Evolutionary conservation across 768 basidiomycete species (phyloP), one percentile per base, ranked within the genome.

Genomic region (Epithele typhae): DNA sequence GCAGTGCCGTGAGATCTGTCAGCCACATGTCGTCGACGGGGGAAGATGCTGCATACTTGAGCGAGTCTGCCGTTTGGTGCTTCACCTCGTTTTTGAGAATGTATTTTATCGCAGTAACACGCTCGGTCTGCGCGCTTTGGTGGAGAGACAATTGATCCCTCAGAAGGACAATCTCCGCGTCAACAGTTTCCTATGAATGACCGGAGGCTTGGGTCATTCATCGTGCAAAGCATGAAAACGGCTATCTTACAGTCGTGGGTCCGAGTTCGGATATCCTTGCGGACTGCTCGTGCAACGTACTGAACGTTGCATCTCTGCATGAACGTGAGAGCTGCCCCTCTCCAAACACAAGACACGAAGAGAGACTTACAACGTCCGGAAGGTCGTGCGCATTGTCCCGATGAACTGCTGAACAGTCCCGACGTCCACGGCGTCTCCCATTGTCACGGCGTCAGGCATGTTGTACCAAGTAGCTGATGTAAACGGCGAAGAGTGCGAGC

Each of bases 241-340:
- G n/a, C n/a, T 11, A 1, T 54, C 67, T 40, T 40, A 68, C 70
- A 51, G 60, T 55, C 15, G 56, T 51, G 3, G 65, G 65, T 0
- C 62, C 57, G 3, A 68, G 34, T 14, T 46, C 32, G 6, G 56
- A 54, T 7, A 72, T 55, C 43, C 53, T 52, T 6, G 54, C 52
- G 4, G 64, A 62, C 46, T 66, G 63, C 25, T 62, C 60, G 35
- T 67, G 65, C 45, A 71, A 49, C 7, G 49, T 52, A 3, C 47
- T 49, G 43, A 72, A 65, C 10, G 59, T 62, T 17, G 46, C 48
- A 8, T 61, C 67, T 10, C 68, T 70, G 55, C 33, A 33, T 8
- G 7, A 36, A 6, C 35, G 9, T 7, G 35, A n/a, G 8, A 36
- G 6, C 12, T 6, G 12, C 35, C n/a, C 5, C n/a, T 9, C 22